Base-by-base conservation (phyloP, 768 basidiomycete genomes). In the Lanmaoa rubissima region DNA sequence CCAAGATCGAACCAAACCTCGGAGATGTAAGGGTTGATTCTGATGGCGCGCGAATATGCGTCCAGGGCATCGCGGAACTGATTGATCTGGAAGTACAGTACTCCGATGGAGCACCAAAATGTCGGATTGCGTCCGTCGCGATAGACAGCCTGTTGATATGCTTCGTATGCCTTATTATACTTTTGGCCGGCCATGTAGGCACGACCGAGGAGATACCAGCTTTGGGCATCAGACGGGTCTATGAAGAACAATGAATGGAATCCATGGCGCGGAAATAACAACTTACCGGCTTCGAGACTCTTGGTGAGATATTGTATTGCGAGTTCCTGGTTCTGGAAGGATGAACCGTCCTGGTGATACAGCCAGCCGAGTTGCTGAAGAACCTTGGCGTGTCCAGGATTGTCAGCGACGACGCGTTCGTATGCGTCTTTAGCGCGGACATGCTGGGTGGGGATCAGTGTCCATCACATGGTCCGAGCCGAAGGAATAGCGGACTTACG, bases 41-140 rank as follows among this genome's bases (percentile, higher is more conserved):
- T 88, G 65, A 99, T 98, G 12, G 97, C 97, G 16, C 96, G 90
- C 31, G 97, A 98, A 74, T 99, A 99, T 11, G 97, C 97, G 67
- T 99, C 97, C 38, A 99, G 86, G 3, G 96, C 96, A 68, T 99
- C 97, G 51, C 95, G 93, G 78, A 92, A 99, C 70, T 99, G 97
- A 74, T 98, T 98, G 78, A 99, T 98, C 71, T 99, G 95, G 81
- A 97, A 99, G 72, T 99, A 99, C 1, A 99, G 82, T 1, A 99
- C 97, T 46, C 97, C 97, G 66, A 99, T 99, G 24, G 94, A 96
- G 71, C 96, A 98, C 97, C 97, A 98, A 75, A 98, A 99, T 0
- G 97, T 98, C 0, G 97, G 97, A 70, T 98, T 99, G 56, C 94
- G 92, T 21, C 96, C 97, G 67, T 99, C 97, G 51, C 96, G 91